Base-by-base conservation (phyloP, 2,329 filamentous ascomycete genomes). In the Fonsecaea erecta region DNA sequence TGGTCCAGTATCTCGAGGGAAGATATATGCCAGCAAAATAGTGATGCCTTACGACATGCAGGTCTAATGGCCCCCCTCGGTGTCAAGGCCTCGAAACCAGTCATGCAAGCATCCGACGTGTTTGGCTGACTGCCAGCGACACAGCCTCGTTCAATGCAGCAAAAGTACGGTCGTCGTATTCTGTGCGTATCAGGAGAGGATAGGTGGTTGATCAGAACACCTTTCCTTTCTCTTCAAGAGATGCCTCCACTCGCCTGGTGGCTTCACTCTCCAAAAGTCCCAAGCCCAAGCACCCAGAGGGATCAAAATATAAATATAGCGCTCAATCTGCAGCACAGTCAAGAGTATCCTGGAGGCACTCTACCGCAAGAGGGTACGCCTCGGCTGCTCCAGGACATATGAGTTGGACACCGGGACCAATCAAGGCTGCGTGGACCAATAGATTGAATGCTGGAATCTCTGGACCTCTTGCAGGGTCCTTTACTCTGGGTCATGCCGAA, bases 121-220 rank as follows among this genome's bases (percentile, higher is more conserved):
- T 57, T n/a, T 53, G 43, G 21, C 30, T 51, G n/a, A 14, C 53
- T 37, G 21, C 18, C 52, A 52, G 46, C 35, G 59, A 51, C 64
- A 66, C 64, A 63, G 64, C 64, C 64, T 66, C 59, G 60, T 60
- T 55, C 43, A 48, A 53, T 59, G 46, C 59, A 62, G 59, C 63
- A 66, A 66, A 66, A 66, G 63, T 60, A 60, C 64, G 54, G 24
- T 14, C 28, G 28, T 60, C 60, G 64, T 63, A 60, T 66, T 43
- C 37, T 21, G 48, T n/a, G 35, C 56, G 64, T 60, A 66, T 60
- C 60, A 48, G 34, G 14, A 56, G 18, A 60, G 43, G 26, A 60
- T 60, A n/a, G n/a, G n/a, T 32, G 32, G 51, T 32, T 55, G 48
- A 51, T 30, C 52, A 37, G 30, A 11, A 28, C 51, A 32, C 56